Base-by-base conservation (phyloP, 352 stramenopile genomes). In the Phytophthora sojae region DNA sequence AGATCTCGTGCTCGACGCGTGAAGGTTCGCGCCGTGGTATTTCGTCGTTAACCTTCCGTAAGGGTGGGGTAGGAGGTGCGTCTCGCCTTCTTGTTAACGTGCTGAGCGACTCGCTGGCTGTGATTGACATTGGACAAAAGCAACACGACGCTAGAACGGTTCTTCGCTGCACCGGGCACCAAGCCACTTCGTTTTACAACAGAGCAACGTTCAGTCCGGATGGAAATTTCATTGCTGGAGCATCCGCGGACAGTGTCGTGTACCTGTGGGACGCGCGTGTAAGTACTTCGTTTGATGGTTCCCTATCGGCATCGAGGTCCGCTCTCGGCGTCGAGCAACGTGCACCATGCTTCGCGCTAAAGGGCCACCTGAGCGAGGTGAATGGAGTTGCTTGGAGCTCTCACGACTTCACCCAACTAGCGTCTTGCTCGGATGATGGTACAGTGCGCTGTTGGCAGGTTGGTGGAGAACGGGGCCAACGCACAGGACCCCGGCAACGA, bases 401-500 rank as follows among this genome's bases (percentile, higher is more conserved):
- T 15, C 73, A 65, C 7, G 83, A 92, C 61, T 88, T 84, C 52
- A 80, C 69, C 14, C 67, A 81, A 53, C 64, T 92, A 56, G 82
- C 83, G 5, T 82, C 83, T 0, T 86, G 78, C 50, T 92, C 84
- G 0, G 86, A 94, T 67, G 86, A 94, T 60, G 86, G 86, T 53
- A 92, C 75, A 0, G 71, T 92, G 15, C 80, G 82, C 2, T 71
- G 53, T 50, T 91, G 83, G 83, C 74, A 79, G 37, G 21, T 80
- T 15, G 65, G 62, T 45, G 55, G 72, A 26, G 26, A 64, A 50
- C 37, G 17, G 5, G 32, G 63, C 6, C 19, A 67, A 21, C 21
- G 6, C 23, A 4, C 25, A 7, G 15, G 9, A 6, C 26, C 23
- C 23, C 23, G 51, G 23, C 39, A 15, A 17, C 5, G 67, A 63